Conservation (phyloP, 1,284 basidiomycete genomes). For the Mrakiaceae sp. region DNA sequence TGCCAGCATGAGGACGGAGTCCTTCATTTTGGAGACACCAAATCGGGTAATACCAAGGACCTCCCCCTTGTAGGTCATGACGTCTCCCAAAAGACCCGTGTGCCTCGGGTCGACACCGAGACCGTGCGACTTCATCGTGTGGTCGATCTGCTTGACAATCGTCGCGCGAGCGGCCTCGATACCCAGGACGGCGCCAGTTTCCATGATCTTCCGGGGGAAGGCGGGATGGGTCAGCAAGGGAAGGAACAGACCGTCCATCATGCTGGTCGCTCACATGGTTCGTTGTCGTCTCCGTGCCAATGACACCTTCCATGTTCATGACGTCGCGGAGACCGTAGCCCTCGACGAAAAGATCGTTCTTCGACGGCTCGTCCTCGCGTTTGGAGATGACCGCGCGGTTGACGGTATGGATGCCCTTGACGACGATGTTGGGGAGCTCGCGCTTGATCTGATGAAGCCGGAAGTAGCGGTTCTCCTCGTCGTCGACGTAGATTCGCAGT, state of each 20-base stretch:
- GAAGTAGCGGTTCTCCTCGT: conserved; percentile 69
- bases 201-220: conserved; percentile 43
- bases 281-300: conserved; percentile 82
- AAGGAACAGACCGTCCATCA: not conserved
- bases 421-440: conserved; percentile 66
- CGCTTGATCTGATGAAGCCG: conserved; percentile 75
- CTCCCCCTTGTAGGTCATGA: conserved; percentile 99
- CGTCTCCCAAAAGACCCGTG: conserved; percentile 95
- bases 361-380: conserved; percentile 73
- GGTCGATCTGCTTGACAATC: conserved; percentile 95
- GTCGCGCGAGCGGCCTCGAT: conserved; percentile 93
- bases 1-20: conserved; percentile 97
- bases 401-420: conserved; percentile 80
- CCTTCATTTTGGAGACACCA: conserved; percentile 99
- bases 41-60: conserved; percentile 97
- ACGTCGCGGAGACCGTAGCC: conserved; percentile 96
- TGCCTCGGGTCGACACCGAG: conserved; percentile 99
- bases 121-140: conserved; percentile 89
- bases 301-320: conserved; percentile 93
- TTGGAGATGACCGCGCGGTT: conserved; percentile 86
- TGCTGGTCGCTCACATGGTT: conserved; percentile 58
- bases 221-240: not conserved
- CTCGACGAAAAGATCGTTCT: conserved; percentile 65
- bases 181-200: conserved; percentile 84
- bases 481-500: conserved; percentile 75